phyloP scores from a whole-genome alignment of 139 green algal genomes.

The Closterium sp. region DNA sequence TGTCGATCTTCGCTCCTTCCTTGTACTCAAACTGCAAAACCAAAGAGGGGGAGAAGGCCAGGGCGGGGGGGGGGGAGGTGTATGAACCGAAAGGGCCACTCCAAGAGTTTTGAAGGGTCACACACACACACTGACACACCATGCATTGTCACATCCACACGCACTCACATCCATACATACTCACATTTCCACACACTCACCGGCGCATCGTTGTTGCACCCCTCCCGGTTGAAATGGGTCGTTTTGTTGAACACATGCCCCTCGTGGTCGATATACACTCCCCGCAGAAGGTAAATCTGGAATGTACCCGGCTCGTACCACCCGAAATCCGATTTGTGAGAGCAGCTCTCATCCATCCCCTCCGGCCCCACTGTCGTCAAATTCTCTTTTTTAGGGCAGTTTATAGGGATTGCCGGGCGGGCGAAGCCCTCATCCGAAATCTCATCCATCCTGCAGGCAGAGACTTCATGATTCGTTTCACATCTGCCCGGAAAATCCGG shows the following conservation, averaged over 20 bases:
- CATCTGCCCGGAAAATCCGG: background rate
- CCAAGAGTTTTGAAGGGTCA: too few relatives aligned
- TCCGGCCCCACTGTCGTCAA: background rate
- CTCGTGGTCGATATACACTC: conserved; percentile 16
- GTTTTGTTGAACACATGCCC: conserved; percentile 27
- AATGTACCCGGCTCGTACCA: background rate
- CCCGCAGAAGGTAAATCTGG: conserved; percentile 17
- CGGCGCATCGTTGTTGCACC: background rate
- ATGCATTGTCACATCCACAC: background rate
- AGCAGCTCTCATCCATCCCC: background rate
- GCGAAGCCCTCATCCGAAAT: background rate
- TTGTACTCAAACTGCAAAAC: background rate
- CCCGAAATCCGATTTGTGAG: background rate
- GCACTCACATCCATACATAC: background rate
- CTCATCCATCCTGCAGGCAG: background rate
- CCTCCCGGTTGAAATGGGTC: background rate
- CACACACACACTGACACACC: too few relatives aligned
- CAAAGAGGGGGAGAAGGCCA: too few relatives aligned
- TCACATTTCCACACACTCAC: background rate
- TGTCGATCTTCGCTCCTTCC: background rate
- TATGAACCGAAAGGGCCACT: too few relatives aligned
- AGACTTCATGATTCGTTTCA: background rate
- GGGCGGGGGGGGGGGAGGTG: too few relatives aligned
- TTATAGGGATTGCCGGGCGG: background rate
- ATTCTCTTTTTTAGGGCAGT: background rate